phyloP scores from a whole-genome alignment of 768 basidiomycete species.

The Tylopilus felleus region DNA sequence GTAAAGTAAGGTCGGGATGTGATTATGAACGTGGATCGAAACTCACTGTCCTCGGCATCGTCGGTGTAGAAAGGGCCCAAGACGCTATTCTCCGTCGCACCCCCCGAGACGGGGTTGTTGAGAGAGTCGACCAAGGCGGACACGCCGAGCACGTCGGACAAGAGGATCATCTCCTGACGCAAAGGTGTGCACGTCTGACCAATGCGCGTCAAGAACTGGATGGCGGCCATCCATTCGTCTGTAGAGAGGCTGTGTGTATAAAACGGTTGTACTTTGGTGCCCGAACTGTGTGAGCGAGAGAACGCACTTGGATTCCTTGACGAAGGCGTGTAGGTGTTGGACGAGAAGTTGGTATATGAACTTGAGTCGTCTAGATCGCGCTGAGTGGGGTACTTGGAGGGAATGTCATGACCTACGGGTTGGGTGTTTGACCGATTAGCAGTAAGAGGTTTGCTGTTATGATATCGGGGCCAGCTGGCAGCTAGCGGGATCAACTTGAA shows the following conservation, averaged over 20 bases:
- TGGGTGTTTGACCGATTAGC: conserved; percentile 34
- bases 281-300: neutral
- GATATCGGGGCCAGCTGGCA: conserved; percentile 46
- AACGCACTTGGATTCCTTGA: conserved; percentile 61
- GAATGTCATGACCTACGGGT: conserved; percentile 35
- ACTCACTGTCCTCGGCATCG: conserved; percentile 68
- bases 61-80: conserved; percentile 82
- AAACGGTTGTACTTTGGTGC: neutral
- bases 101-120: conserved; percentile 61
- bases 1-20: neutral
- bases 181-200: conserved; percentile 73
- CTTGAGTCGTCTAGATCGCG: conserved; percentile 34
- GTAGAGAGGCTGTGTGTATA: conserved; percentile 52
- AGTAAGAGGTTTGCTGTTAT: conserved; percentile 48
- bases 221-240: conserved; percentile 82
- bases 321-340: conserved; percentile 70
- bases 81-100: conserved; percentile 71
- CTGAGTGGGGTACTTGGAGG: neutral
- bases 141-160: conserved; percentile 80
- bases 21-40: neutral
- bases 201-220: conserved; percentile 71
- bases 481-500: conserved; percentile 32
- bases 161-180: conserved; percentile 77
- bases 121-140: conserved; percentile 73
- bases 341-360: conserved; percentile 53